A percentile compares a stretch with the other conserved stretches of the same genome.
These are phyloP conservation scores for Chytridium lagenaria DNA, from an alignment of 371 early-diverging fungal genomes.

Conservation along the genomic window DNA sequence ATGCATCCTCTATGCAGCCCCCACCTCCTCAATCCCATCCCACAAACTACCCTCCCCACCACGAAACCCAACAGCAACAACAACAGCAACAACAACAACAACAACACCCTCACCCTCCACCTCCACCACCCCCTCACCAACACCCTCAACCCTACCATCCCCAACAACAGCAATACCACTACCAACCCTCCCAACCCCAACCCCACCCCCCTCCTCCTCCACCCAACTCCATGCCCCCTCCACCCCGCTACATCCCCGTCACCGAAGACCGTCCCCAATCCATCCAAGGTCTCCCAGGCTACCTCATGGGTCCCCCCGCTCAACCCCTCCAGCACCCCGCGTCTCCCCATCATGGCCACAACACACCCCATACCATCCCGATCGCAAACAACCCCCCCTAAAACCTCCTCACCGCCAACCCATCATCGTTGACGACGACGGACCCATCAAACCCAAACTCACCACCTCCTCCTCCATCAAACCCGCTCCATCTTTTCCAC, in stretches of 20 bases:
- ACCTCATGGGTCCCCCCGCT: no score
- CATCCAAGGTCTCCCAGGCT: no score
- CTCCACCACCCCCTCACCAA: neutral
- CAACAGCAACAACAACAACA: neutral
- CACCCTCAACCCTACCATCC: neutral
- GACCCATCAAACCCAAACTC: no score
- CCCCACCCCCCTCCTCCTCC: neutral
- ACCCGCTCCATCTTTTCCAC: neutral
- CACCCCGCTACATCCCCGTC: no score
- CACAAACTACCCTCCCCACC: neutral
- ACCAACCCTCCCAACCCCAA: neutral
- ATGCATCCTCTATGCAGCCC: neutral
- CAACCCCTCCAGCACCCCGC: no score
- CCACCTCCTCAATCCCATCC: neutral
- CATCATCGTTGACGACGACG: no score
- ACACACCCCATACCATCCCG: no score
- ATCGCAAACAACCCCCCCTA: no score
- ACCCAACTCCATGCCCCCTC: neutral
- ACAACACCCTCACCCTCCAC: neutral
- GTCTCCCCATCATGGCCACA: no score
- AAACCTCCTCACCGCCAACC: no score
- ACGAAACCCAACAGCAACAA: neutral
- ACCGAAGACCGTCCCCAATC: no score
- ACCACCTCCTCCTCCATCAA: neutral
- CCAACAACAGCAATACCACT: neutral